Evolutionary conservation across 2,329 filamentous ascomycete species (phyloP).

Genomic region (Colletotrichum melonis): DNA sequence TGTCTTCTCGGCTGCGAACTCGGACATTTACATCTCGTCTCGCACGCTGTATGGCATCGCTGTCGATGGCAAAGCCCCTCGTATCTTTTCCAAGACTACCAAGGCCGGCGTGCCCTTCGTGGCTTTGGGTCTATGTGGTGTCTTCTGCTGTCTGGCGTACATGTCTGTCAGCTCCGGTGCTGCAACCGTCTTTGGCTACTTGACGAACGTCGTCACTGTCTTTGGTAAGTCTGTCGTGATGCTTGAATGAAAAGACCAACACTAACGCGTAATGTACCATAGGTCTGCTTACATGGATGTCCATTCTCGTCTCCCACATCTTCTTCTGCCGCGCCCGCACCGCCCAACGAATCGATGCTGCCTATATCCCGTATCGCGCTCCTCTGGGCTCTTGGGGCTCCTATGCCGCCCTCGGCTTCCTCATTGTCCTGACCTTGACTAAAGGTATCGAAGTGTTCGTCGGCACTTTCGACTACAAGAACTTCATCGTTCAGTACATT

Average conservation of each 20-base stretch:
- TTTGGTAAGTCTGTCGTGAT: not conserved
- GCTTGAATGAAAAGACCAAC: not conserved
- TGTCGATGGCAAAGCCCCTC: constrained; percentile 53
- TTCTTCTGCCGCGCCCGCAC: constrained; percentile 50
- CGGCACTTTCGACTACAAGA: constrained; percentile 21
- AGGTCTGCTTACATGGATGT: constrained; percentile 46
- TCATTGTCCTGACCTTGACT: constrained; percentile 11
- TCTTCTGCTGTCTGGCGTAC: constrained; percentile 52
- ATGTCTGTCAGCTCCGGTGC: constrained; percentile 52
- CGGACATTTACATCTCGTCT: constrained; percentile 50
- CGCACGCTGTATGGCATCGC: constrained; percentile 53
- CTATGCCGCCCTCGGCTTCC: constrained; percentile 12
- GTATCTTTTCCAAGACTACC: constrained; percentile 47
- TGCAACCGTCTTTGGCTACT: constrained; percentile 49
- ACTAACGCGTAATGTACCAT: not conserved
- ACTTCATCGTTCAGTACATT: constrained; percentile 26
- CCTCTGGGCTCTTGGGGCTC: constrained; percentile 37
- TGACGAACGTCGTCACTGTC: constrained; percentile 43
- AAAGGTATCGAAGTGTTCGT: constrained; percentile 26
- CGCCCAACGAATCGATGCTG: constrained; percentile 48
- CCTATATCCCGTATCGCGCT: constrained; percentile 52
- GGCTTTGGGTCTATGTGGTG: constrained; percentile 49
- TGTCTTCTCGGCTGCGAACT: constrained; percentile 19
- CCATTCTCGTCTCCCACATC: constrained; percentile 52
- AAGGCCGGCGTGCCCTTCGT: constrained; percentile 53